Evolutionary conservation across 2,329 filamentous ascomycete species (phyloP).

Genomic region (Zasmidium angulare): DNA sequence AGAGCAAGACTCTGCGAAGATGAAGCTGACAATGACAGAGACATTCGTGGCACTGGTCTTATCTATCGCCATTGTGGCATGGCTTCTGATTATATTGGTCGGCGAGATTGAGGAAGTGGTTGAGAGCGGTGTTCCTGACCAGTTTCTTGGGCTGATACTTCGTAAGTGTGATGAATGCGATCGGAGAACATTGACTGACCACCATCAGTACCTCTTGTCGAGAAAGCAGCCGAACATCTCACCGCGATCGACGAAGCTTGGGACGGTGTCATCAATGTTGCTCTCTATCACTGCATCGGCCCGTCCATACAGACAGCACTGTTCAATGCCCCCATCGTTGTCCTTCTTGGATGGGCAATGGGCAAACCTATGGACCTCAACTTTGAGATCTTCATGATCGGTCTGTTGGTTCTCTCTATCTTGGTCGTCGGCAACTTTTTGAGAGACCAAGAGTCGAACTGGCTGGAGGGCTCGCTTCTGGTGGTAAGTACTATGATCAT

Average conservation of each 20-base stretch:
- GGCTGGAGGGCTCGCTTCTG: conserved; percentile 80
- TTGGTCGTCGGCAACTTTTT: conserved; percentile 70
- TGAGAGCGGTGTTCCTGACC: conserved; percentile 52
- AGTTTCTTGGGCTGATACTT: conserved; percentile 69
- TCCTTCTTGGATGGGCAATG: conserved; percentile 81
- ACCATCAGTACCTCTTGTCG: conserved; percentile 64
- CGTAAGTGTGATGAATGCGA: conserved; percentile 24
- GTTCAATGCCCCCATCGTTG: conserved; percentile 79
- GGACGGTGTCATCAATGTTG: conserved; percentile 74
- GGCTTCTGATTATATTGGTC: conserved; percentile 76
- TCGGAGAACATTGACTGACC: background rate
- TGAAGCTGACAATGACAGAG: conserved; percentile 73
- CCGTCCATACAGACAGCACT: conserved; percentile 86
- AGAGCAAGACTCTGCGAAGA: conserved; percentile 58
- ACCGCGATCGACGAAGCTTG: conserved; percentile 82
- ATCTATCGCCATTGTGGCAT: conserved; percentile 66
- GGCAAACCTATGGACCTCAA: conserved; percentile 67
- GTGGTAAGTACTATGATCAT: conserved; percentile 42
- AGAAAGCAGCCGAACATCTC: conserved; percentile 81
- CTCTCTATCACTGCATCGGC: conserved; percentile 79
- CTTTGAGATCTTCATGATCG: conserved; percentile 86
- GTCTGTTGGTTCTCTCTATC: conserved; percentile 77
- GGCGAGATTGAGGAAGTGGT: conserved; percentile 64
- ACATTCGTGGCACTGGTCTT: conserved; percentile 64
- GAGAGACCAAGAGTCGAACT: conserved; percentile 84